A percentile compares a stretch with the other conserved stretches of the same genome.
These are phyloP conservation scores for Exophiala oligosperma DNA, from an alignment of 2,329 filamentous ascomycete genomes.

Conservation along the genomic window DNA sequence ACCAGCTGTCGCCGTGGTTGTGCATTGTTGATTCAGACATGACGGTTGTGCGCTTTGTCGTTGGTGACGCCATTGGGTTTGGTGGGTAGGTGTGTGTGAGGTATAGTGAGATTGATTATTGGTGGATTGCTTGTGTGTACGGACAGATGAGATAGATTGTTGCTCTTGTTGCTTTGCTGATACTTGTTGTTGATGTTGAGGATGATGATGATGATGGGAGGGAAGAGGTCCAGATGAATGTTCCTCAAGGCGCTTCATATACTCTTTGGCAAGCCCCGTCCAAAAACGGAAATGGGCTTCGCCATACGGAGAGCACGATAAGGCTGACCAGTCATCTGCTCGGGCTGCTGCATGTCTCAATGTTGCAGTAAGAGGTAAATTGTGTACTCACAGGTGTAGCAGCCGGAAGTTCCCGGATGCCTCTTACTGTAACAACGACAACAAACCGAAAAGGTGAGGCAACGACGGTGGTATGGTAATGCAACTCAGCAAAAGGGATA, in stretches of 20 bases:
- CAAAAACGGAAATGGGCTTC: neutral
- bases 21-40: slow-evolving; percentile 7
- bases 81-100: neutral
- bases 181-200: too few species aligned
- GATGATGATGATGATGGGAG: neutral
- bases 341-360: neutral
- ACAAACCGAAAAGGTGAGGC: too few species aligned
- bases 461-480: too few species aligned
- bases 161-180: neutral
- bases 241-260: slow-evolving; percentile 1
- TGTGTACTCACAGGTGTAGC: neutral
- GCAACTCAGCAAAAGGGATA: too few species aligned
- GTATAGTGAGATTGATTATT: neutral
- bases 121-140: neutral
- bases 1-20: slow-evolving; percentile 20
- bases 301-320: neutral
- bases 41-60: slow-evolving; percentile 6
- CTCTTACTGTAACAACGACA: neutral
- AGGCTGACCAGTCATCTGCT: neutral
- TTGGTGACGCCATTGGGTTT: slow-evolving; percentile 6
- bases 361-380: neutral
- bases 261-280: neutral
- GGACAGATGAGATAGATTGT: neutral
- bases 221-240: neutral
- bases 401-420: neutral